Conservation (phyloP, 164 flowering plant genomes). For the Stephania yunnanensis region DNA sequence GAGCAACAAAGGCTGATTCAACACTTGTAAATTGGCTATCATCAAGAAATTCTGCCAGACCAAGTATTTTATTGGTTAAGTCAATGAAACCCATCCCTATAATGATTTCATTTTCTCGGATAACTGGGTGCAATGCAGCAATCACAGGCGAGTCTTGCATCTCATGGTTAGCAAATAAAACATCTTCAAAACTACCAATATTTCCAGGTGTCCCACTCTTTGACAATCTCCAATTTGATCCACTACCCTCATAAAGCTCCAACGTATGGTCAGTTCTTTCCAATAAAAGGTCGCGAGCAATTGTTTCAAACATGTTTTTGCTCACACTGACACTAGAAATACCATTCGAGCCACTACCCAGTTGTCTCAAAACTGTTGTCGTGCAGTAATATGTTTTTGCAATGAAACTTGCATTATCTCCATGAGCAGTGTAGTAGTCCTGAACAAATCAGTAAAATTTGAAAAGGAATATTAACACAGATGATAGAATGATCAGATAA, state of each 20-base stretch:
- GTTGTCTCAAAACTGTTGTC: conserved; percentile 76
- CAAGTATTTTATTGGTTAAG: conserved; percentile 66
- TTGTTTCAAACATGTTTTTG: conserved; percentile 90
- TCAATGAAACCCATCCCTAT: conserved; percentile 78
- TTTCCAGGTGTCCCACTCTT: conserved; percentile 92
- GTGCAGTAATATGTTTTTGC: conserved; percentile 89
- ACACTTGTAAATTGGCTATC: conserved; percentile 91
- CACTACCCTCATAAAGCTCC: conserved; percentile 96
- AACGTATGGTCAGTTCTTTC: conserved; percentile 87
- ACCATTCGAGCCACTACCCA: conserved; percentile 69
- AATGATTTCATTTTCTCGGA: conserved; percentile 63
- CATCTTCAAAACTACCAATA: conserved; percentile 86
- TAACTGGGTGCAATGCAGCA: conserved; percentile 52
- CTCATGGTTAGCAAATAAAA: conserved; percentile 90
- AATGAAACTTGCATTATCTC: conserved; percentile 84
- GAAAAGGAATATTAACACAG: background rate
- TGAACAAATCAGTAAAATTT: conserved; percentile 19
- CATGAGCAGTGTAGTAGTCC: conserved; percentile 96
- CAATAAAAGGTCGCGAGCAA: conserved; percentile 82
- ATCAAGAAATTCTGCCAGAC: conserved; percentile 88
- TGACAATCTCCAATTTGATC: conserved; percentile 82
- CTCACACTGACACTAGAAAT: conserved; percentile 81
- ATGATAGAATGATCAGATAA: background rate
- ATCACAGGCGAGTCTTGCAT: conserved; percentile 90
- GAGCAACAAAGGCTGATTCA: conserved; percentile 85